Conservation (phyloP, 345 rosid genomes). For the Stellera chamaejasme region DNA sequence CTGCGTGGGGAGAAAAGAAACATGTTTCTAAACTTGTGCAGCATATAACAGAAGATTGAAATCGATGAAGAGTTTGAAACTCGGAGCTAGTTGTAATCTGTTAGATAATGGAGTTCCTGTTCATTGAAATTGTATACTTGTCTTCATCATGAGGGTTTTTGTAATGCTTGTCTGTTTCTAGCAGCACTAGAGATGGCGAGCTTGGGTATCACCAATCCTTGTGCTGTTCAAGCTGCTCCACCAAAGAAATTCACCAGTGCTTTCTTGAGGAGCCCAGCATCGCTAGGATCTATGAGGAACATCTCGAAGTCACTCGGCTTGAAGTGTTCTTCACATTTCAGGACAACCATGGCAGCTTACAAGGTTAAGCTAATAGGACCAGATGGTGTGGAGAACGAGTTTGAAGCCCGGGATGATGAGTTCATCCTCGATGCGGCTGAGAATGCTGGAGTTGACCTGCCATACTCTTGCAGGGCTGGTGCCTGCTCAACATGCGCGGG, state of each 20-base stretch:
- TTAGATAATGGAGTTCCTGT: too few relatives aligned
- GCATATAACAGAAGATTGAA: too few relatives aligned
- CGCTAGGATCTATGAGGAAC: slow-evolving; percentile 39
- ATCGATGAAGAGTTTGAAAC: too few relatives aligned
- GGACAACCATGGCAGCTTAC: slow-evolving; percentile 54
- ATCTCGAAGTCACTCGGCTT: slow-evolving; percentile 50
- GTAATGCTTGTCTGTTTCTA: slow-evolving; percentile 1
- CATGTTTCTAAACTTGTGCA: too few relatives aligned
- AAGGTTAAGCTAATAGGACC: slow-evolving; percentile 77
- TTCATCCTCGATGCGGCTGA: slow-evolving; percentile 85
- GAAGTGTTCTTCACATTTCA: slow-evolving; percentile 38
- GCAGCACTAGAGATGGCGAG: slow-evolving; percentile 42
- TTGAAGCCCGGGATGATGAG: slow-evolving; percentile 48
- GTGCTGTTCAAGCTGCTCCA: slow-evolving; percentile 37
- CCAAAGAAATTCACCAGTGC: slow-evolving; percentile 23
- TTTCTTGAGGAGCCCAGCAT: slow-evolving; percentile 18
- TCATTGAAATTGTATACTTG: too few relatives aligned
- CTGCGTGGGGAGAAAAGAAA: too few relatives aligned
- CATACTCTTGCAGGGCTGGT: slow-evolving; percentile 89
- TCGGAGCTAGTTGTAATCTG: too few relatives aligned
- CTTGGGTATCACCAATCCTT: slow-evolving; percentile 27
- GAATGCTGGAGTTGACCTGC: slow-evolving; percentile 68
- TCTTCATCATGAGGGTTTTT: too few relatives aligned
- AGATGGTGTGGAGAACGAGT: slow-evolving; percentile 43
- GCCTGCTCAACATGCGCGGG: slow-evolving; percentile 89